These are phyloP conservation scores for Umbellularia californica DNA, from an alignment of 164 flowering plant species.

Conservation along the genomic window DNA sequence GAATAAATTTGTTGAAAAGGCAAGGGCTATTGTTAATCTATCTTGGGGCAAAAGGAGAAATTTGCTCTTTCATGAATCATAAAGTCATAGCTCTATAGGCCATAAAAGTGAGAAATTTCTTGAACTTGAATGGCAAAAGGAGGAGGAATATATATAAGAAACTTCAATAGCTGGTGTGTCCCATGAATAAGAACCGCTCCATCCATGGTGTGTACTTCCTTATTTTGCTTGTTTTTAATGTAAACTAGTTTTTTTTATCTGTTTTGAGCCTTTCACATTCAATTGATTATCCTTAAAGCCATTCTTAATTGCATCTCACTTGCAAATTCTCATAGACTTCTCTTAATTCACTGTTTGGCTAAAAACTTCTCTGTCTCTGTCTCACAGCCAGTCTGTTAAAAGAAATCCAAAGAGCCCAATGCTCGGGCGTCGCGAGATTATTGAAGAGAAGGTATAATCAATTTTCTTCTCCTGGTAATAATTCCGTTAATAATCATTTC, in stretches of 20 bases:
- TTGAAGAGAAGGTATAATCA: conserved; percentile 54
- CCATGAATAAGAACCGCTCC: not conserved
- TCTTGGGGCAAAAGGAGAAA: not conserved
- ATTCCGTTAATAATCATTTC: not conserved
- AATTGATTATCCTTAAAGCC: not conserved
- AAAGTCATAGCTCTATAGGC: too few species aligned
- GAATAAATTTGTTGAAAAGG: too few species aligned
- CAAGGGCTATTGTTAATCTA: too few species aligned
- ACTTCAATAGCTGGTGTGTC: not conserved
- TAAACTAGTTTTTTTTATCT: too few species aligned
- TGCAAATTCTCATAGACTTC: not conserved
- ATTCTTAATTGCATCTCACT: not conserved
- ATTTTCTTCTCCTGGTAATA: not conserved
- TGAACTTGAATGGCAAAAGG: too few species aligned
- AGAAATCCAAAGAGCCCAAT: conserved; percentile 48
- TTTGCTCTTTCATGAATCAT: too few species aligned
- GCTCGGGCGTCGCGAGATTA: conserved; percentile 66
- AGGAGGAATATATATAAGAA: not conserved
- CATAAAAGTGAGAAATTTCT: too few species aligned
- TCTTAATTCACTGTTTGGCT: not conserved
- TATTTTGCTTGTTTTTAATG: not conserved
- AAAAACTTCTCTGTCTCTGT: not conserved
- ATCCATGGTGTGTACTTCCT: not conserved
- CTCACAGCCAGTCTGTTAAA: conserved; percentile 53
- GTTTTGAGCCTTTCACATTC: too few species aligned